Evolutionary conservation across 2,329 filamentous ascomycete genomes (phyloP), one percentile per base, ranked within the genome.

Genomic region (Cladobotryum mycophilum): DNA sequence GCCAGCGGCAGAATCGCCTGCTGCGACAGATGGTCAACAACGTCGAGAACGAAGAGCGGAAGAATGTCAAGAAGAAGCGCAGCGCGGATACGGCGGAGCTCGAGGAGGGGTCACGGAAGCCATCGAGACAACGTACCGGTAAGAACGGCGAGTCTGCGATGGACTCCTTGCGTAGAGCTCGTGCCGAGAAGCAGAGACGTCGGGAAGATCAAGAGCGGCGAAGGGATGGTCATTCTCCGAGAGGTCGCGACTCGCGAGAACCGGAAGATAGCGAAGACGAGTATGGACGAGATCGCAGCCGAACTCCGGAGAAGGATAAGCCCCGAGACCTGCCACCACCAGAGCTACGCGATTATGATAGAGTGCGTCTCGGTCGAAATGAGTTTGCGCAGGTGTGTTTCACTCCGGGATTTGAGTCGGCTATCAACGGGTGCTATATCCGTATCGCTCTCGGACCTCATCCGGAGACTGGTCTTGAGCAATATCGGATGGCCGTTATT

Each of bases 311-410:
- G 47, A 85, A 84, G 56, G 82, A 88, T 53, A 78, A 78, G 12
- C 81, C 82, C 22, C 85, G 88, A 3, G 82, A 86, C 36, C 72
- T 93, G 25, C 81, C 82, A 13, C 85, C 84, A 22, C 82, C 88
- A 2, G 82, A 86, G 35, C 74, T 96, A 17, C 79, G 78, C n/a
- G 89, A 97, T 66, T 83, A 92, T 57, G 87, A 97, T 64, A 82
- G 88, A 46, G 82, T 92, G 48, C 83, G 89, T 51, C 80, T 99
- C 52, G 89, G 91, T 45, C 82, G 93, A 55, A 86, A 81, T 58
- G 88, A 90, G 62, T 96, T 99, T 66, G 86, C 87, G 6, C 84
- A 92, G 62, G 86, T 96, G 49, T 96, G 90, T 76, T 96, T 95
- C 72, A 92, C 91, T 59, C 93, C 93, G 11, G 85, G 85, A 4